Evolutionary conservation across 768 basidiomycete species (phyloP).

Genomic region (Naganishia onofrii): DNA sequence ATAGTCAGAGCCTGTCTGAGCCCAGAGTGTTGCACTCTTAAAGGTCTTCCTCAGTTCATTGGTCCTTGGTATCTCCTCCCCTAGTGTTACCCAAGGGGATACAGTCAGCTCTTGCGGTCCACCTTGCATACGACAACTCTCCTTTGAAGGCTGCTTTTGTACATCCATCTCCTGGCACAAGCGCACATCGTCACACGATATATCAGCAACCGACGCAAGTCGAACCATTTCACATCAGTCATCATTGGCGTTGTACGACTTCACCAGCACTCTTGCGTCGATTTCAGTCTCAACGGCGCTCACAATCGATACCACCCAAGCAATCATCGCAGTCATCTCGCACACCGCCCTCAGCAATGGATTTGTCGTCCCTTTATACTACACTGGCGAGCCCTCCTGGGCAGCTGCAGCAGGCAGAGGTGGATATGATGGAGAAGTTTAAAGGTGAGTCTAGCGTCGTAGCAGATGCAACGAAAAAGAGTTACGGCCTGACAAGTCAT

Average conservation of each 20-base stretch:
- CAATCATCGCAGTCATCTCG: not conserved
- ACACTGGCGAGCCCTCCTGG: slow-evolving; percentile 33
- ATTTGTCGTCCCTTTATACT: slow-evolving; percentile 37
- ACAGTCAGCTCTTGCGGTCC: not conserved
- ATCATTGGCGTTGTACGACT: not conserved
- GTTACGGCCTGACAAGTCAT: not conserved
- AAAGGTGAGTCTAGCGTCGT: slow-evolving; percentile 31
- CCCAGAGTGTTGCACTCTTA: no score
- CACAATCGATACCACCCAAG: not conserved
- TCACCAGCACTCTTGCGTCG: not conserved
- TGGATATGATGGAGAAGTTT: slow-evolving; percentile 42
- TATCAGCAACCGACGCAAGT: not conserved
- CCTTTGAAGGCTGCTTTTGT: slow-evolving; percentile 4
- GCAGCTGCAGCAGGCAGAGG: slow-evolving; percentile 36
- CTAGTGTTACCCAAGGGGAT: not conserved
- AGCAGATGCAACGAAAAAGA: no score
- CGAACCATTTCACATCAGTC: not conserved
- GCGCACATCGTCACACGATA: not conserved
- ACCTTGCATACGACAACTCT: not conserved
- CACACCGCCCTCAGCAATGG: slow-evolving; percentile 30
- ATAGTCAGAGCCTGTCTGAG: no score
- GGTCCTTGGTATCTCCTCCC: not conserved
- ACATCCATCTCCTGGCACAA: not conserved
- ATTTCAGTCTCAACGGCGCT: not conserved
- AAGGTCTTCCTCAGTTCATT: not conserved